Conservation (phyloP, 192 early-diverging fungal genomes). For the Entomortierella beljakovae region DNA sequence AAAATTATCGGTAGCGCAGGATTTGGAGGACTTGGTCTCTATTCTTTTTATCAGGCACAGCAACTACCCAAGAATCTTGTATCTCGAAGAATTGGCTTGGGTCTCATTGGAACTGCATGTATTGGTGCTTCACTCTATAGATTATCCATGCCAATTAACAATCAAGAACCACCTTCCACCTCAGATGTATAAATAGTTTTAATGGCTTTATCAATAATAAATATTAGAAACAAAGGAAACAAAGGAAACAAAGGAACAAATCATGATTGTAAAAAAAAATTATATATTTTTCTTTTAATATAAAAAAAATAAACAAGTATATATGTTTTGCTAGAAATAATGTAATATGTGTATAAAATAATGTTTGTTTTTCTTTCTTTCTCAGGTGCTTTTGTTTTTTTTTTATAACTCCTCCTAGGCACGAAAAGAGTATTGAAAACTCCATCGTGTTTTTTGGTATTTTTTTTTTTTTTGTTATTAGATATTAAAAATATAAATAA, state of each 20-base stretch:
- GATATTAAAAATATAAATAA: slow-evolving; percentile 3
- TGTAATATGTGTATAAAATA: slow-evolving; percentile 7
- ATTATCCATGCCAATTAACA: slow-evolving; percentile 39
- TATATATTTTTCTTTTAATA: too few relatives aligned
- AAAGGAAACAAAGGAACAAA: too few relatives aligned
- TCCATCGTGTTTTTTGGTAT: slow-evolving; percentile 30
- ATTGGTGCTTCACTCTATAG: slow-evolving; percentile 42
- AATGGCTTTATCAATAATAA: too few relatives aligned
- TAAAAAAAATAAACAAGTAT: too few relatives aligned
- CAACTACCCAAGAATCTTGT: slow-evolving; percentile 39
- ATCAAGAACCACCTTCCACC: background rate
- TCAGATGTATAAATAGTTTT: too few relatives aligned
- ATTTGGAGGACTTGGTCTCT: slow-evolving; percentile 41
- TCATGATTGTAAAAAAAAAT: too few relatives aligned
- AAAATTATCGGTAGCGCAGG: slow-evolving; percentile 39
- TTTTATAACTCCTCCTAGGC: slow-evolving; percentile 6
- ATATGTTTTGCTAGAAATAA: too few relatives aligned
- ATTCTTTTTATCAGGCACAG: slow-evolving; percentile 47
- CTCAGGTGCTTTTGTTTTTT: background rate
- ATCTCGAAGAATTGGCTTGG: slow-evolving; percentile 23
- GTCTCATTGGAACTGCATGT: slow-evolving; percentile 43
- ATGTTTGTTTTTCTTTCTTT: slow-evolving; percentile 4
- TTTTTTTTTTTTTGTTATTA: slow-evolving; percentile 18
- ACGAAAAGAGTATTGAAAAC: slow-evolving; percentile 14
- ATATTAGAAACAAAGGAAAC: too few relatives aligned